Conservation (phyloP, 2,329 filamentous ascomycete genomes). For the Huntiella omanensis region DNA sequence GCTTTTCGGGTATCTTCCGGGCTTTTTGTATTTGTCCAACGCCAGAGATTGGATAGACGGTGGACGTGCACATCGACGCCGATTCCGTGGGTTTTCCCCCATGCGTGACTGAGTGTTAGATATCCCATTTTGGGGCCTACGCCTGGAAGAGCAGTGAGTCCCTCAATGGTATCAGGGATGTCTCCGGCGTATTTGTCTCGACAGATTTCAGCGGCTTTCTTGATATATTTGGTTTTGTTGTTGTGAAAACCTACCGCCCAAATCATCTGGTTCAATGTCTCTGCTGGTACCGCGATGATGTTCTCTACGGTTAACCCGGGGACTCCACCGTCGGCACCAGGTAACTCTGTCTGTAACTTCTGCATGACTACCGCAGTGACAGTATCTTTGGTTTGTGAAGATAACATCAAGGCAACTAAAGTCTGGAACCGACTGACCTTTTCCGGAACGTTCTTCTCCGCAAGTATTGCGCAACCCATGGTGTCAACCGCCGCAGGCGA, state of each 20-base stretch:
- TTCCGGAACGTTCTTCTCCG: conserved; percentile 29
- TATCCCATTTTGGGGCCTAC: conserved; percentile 94
- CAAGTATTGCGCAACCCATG: conserved; percentile 80
- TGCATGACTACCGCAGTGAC: conserved; percentile 72
- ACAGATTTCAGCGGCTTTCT: conserved; percentile 54
- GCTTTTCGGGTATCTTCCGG: conserved; percentile 66
- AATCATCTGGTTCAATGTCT: conserved; percentile 52
- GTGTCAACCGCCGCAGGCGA: conserved; percentile 80
- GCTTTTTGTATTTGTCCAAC: conserved; percentile 64
- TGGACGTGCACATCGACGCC: conserved; percentile 92
- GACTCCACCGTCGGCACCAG: conserved; percentile 26
- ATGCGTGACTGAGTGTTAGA: conserved; percentile 60
- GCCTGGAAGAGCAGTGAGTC: conserved; percentile 59
- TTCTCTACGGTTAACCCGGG: conserved; percentile 53
- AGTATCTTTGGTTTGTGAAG: conserved; percentile 83
- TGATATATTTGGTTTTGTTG: conserved; percentile 72
- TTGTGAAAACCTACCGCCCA: conserved; percentile 83
- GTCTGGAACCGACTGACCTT: conserved; percentile 63
- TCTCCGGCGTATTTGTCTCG: conserved; percentile 52
- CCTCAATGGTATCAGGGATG: conserved; percentile 61
- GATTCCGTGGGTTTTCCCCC: conserved; percentile 50
- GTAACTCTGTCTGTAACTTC: conserved; percentile 56
- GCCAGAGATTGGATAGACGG: conserved; percentile 85
- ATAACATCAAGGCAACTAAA: conserved; percentile 74
- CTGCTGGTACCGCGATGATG: conserved; percentile 51